Evolutionary conservation across 805 yeast genomes (phyloP), one percentile per base, ranked within the genome.

Genomic region (Pichia insulana): DNA sequence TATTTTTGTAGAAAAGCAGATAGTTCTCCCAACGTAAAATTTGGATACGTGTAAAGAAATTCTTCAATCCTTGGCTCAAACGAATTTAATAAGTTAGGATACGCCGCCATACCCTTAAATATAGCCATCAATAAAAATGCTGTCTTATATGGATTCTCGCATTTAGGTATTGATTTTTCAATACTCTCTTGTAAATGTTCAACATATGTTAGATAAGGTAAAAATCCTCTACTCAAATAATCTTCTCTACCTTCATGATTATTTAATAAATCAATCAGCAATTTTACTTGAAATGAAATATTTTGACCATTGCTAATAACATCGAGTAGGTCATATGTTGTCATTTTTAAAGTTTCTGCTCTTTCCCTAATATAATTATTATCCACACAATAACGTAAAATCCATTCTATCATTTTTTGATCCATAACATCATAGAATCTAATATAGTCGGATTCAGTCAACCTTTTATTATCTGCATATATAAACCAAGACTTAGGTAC

Each of bases 181-280:
- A 47, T 44, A 3, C 39, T 30, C 1, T 17, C 7, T 16, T 36
- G 36, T 22, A 47, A 36, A 39, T 44, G 48, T 16, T 44, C 46
- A 26, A 47, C 27, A 19, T 42, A 47, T 12, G 50, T 47, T 3
- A 47, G n/a, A 31, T 44, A 47, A 12, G 48, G 42, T 15, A 42
- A 37, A 37, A 36, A 44, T 16, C 47, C 47, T 2, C 37, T 20
- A 16, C 19, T n/a, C 11, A 37, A 20, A 31, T 42, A 39, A 12
- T 42, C 34, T 11, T 30, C 36, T 10, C 15, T n/a, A 28, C 31
- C 17, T 9, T 12, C 41, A 38, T 7, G 33, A 19, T 13, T 28
- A 30, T 25, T 44, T 42, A 17, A 41, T 37, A 13, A 47, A 19
- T 31, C 30, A 12, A 44, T 27, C 18, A 47, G 34, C 15, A 34